phyloP scores from a whole-genome alignment of 2,329 filamentous ascomycete species.

The Penicillium occitanis region DNA sequence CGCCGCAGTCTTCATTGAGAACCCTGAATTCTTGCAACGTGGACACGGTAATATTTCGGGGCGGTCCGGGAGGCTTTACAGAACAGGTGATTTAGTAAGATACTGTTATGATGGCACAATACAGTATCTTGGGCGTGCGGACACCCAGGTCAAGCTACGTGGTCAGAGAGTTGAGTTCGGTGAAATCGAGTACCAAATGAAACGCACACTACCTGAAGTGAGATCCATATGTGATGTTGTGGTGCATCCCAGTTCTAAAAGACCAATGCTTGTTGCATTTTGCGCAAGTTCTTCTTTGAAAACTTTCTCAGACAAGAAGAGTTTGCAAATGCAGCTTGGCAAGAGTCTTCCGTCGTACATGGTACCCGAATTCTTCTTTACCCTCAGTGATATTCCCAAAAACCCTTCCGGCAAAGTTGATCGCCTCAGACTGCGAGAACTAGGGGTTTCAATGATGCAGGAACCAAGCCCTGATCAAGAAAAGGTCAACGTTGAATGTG shows the following conservation, averaged over 20 bases:
- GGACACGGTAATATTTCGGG: conserved; percentile 29
- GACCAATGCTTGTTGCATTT: neutral
- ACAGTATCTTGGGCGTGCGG: conserved; percentile 34
- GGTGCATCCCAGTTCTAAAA: neutral
- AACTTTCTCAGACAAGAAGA: conserved; percentile 7
- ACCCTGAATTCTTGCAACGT: neutral
- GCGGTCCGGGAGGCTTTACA: conserved; percentile 30
- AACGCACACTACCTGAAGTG: neutral
- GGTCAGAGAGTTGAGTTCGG: conserved; percentile 37
- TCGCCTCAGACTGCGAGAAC: neutral
- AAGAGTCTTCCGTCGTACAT: conserved; percentile 8
- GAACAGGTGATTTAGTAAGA: conserved; percentile 37
- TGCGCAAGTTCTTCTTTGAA: neutral
- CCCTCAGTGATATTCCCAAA: neutral
- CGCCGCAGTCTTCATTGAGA: conserved; percentile 27
- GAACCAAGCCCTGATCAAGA: neutral
- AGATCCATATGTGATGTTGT: neutral
- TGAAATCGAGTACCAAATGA: conserved; percentile 31
- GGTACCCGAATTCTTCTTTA: conserved; percentile 13
- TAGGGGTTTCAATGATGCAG: neutral
- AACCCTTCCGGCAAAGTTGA: conserved; percentile 9
- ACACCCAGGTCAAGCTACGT: conserved; percentile 36
- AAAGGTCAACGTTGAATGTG: neutral
- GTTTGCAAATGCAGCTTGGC: conserved; percentile 21
- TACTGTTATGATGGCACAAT: conserved; percentile 32